Evolutionary conservation across 2,329 filamentous ascomycete species (phyloP).

Genomic region (Sporothrix brasiliensis): DNA sequence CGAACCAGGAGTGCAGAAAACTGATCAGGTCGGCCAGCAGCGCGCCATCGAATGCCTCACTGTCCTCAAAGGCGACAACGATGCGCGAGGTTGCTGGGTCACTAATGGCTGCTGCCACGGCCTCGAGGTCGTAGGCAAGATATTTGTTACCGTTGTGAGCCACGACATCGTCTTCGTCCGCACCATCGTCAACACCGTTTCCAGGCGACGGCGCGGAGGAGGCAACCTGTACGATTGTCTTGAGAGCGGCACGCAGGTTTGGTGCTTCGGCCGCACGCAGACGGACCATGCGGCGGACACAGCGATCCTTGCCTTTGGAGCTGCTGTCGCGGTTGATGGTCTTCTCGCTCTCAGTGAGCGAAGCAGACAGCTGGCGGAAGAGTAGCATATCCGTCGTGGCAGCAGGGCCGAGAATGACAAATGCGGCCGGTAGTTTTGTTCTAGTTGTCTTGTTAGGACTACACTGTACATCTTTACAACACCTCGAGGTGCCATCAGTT

Average conservation of each 20-base stretch:
- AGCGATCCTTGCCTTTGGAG: not conserved
- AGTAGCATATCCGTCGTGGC: constrained; percentile 73
- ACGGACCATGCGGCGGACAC: constrained; percentile 61
- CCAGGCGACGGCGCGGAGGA: constrained; percentile 41
- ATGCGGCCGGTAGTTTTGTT: constrained; percentile 65
- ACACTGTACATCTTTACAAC: not conserved
- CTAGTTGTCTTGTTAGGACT: constrained; percentile 29
- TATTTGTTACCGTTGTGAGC: constrained; percentile 62
- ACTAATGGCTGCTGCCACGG: constrained; percentile 61
- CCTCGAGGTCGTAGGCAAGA: constrained; percentile 77
- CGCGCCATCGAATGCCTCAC: constrained; percentile 75
- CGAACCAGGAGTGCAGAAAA: constrained; percentile 70
- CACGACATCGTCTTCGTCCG: constrained; percentile 58
- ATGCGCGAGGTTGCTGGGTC: constrained; percentile 58
- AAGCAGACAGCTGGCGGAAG: constrained; percentile 69
- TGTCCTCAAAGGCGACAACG: constrained; percentile 76
- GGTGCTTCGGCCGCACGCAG: constrained; percentile 71
- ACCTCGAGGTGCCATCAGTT: not conserved
- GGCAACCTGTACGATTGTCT: constrained; percentile 66
- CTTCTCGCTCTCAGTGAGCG: constrained; percentile 48
- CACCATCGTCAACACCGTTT: constrained; percentile 46
- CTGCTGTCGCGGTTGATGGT: constrained; percentile 34
- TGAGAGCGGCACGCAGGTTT: constrained; percentile 73
- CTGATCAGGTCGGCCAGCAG: constrained; percentile 72
- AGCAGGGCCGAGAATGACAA: constrained; percentile 77